Evolutionary conservation across 129 eudicot genomes (phyloP), one percentile per base, ranked within the genome.

Genomic region (Lactuca sativa): DNA sequence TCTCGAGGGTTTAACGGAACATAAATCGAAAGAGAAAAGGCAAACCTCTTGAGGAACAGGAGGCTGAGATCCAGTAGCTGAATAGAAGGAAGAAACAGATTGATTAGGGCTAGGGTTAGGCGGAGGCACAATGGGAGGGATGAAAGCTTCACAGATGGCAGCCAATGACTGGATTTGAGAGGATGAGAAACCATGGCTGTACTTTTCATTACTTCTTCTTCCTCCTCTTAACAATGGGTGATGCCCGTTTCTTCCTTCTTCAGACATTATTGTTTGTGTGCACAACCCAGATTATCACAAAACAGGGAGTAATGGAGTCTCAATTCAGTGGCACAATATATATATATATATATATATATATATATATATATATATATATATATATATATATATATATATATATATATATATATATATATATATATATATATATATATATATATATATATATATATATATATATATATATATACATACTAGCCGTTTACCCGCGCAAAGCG

Each of bases 81-180:
- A 17, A 59, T 75, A 76, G 74, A 72, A 85, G 62, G 73, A 52
- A 4, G 32, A 21, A 58, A 78, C 16, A 6, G 82, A 32, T 32
- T 67, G 62, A 21, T 66, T 53, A 51, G 34, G 31, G 25, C 41
- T 48, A 51, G 59, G 2, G 56, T 57, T 66, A 6, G 38, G 9
- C n/a, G 64, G 58, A 4, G 62, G 85, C 40, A 32, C 31, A 62
- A 83, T 31, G 4, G 96, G 83, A 74, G 98, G 98, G 18, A 92
- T 80, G 54, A 92, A 71, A 71, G 98, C 56, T 52, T 85, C 81
- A 73, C 88, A 86, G 6, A 86, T 65, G 58, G 96, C 90, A 8
- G 91, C 62, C 34, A 89, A 47, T 32, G 89, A 66, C 64, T 79
- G 84, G 81, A 92, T 86, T 72, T 92, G 96, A 34, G 98, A 83